Conservation (phyloP, 2,329 filamentous ascomycete species). For the Xylaria sp. region DNA sequence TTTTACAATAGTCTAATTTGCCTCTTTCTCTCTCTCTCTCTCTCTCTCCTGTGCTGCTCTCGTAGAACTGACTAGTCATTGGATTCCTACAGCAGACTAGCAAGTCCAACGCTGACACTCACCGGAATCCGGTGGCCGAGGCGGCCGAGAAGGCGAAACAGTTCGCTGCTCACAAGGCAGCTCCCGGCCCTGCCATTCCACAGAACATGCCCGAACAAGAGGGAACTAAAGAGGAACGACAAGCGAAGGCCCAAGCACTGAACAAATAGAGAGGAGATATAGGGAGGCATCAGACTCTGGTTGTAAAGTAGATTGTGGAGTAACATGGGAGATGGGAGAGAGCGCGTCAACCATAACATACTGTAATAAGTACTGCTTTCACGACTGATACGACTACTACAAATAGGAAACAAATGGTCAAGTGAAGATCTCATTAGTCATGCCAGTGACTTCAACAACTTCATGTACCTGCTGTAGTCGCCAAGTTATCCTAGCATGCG, state of each 20-base stretch:
- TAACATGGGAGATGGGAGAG: background rate
- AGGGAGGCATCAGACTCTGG: background rate
- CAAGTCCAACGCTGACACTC: conserved; percentile 53
- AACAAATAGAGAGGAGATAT: conserved; percentile 63
- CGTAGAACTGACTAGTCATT: conserved; percentile 18
- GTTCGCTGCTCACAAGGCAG: conserved; percentile 64
- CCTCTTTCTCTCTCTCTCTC: background rate
- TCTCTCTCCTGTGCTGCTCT: background rate
- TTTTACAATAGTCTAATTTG: background rate
- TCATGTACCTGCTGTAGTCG: background rate
- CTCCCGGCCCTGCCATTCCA: conserved; percentile 68
- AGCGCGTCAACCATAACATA: background rate
- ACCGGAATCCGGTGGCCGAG: conserved; percentile 53
- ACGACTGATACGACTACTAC: conserved; percentile 19
- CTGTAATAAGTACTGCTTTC: background rate
- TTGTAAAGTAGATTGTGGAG: background rate
- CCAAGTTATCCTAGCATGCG: background rate
- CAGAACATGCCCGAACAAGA: conserved; percentile 67
- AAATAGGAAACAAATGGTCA: conserved; percentile 22
- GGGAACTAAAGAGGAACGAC: conserved; percentile 75
- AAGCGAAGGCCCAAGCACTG: conserved; percentile 71
- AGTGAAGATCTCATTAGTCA: background rate
- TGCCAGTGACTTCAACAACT: conserved; percentile 8
- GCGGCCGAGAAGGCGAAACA: conserved; percentile 50
- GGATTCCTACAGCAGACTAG: conserved; percentile 39